Evolutionary conservation across 768 basidiomycete species (phyloP).

Genomic region (Gloeostereum incarnatum): DNA sequence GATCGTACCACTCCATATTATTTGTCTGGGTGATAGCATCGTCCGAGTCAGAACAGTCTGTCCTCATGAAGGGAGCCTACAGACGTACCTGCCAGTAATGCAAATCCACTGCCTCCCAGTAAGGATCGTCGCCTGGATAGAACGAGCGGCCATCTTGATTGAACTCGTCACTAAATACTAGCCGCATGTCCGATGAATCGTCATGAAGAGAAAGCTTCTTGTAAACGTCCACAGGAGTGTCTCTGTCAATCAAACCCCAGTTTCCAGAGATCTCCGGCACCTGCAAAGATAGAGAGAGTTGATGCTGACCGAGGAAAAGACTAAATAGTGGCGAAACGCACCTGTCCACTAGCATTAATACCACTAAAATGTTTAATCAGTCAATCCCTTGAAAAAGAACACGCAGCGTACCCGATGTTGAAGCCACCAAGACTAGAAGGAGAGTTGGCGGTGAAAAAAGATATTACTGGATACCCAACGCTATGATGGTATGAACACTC

Average conservation of each 20-base stretch:
- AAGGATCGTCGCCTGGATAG: slow-evolving; percentile 84
- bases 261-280: slow-evolving; percentile 54
- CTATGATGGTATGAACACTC: slow-evolving; percentile 17
- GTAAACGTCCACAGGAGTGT: slow-evolving; percentile 59
- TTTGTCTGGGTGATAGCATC: slow-evolving; percentile 34
- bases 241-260: slow-evolving; percentile 63
- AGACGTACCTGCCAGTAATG: slow-evolving; percentile 61
- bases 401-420: slow-evolving; percentile 38
- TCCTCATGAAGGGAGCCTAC: background rate
- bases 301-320: background rate
- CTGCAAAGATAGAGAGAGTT: slow-evolving; percentile 17
- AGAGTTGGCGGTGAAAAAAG: slow-evolving; percentile 37
- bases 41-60: slow-evolving; percentile 1
- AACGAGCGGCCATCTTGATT: slow-evolving; percentile 72
- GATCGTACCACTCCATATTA: slow-evolving; percentile 88
- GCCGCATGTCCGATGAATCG: slow-evolving; percentile 43
- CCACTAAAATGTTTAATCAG: slow-evolving; percentile 72
- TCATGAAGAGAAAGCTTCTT: slow-evolving; percentile 43
- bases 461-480: slow-evolving; percentile 55
- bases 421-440: slow-evolving; percentile 50
- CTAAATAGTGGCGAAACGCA: slow-evolving; percentile 11
- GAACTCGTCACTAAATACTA: slow-evolving; percentile 90
- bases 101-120: slow-evolving; percentile 78
- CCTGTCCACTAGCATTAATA: slow-evolving; percentile 70
- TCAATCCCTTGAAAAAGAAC: slow-evolving; percentile 1